phyloP scores from a whole-genome alignment of 176 grass and related monocot genomes.

The Lolium multiflorum region DNA sequence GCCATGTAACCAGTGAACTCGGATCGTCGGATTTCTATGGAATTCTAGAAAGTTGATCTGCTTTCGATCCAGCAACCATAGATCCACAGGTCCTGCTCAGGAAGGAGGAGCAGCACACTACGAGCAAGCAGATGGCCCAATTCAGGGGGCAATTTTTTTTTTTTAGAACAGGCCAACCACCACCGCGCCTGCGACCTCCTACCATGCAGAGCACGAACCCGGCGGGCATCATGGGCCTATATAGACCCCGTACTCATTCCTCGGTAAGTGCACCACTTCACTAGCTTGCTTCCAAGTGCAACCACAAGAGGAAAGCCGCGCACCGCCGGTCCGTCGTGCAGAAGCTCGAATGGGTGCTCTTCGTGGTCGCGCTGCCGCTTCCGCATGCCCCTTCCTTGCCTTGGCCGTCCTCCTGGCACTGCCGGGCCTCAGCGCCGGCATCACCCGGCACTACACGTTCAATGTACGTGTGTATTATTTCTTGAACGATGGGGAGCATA shows the following conservation, averaged over 20 bases:
- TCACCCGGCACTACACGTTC: slow-evolving; percentile 72
- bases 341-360: slow-evolving; percentile 28
- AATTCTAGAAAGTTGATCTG: too few species aligned
- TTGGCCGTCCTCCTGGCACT: slow-evolving; percentile 48
- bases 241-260: slow-evolving; percentile 46
- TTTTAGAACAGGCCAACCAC: slow-evolving; percentile 49
- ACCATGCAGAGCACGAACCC: slow-evolving; percentile 60
- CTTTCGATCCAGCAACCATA: too few species aligned
- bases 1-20: not conserved
- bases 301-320: not conserved
- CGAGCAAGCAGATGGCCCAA: slow-evolving; percentile 33
- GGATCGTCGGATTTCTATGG: too few species aligned
- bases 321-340: not conserved
- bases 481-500: not conserved
- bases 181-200: slow-evolving; percentile 52
- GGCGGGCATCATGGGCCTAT: slow-evolving; percentile 43
- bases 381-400: slow-evolving; percentile 37
- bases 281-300: slow-evolving; percentile 53
- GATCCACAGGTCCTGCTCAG: not conserved
- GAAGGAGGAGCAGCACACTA: not conserved
- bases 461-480: slow-evolving; percentile 36
- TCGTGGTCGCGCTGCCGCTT: not conserved
- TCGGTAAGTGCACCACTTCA: slow-evolving; percentile 50
- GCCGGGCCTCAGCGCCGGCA: slow-evolving; percentile 41
- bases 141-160: slow-evolving; percentile 7